These are phyloP conservation scores for Purpureocillium lavendulum DNA, from an alignment of 2,329 filamentous ascomycete species.

Conservation along the genomic window DNA sequence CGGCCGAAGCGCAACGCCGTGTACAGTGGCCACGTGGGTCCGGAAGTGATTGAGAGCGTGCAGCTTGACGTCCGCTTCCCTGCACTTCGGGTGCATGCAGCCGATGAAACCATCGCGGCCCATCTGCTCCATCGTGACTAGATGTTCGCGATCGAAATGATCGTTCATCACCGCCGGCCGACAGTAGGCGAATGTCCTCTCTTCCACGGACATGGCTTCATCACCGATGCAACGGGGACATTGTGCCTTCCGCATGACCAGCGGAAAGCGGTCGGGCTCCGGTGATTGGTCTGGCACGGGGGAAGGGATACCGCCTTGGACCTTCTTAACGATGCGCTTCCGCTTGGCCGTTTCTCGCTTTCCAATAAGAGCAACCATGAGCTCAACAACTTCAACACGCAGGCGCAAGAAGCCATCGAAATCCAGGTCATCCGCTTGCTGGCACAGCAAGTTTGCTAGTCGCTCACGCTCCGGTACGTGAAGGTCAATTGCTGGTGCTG, in stretches of 20 bases:
- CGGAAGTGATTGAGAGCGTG: no score
- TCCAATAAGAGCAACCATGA: background rate
- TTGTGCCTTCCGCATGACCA: no score
- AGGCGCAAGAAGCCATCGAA: background rate
- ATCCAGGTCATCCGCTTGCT: background rate
- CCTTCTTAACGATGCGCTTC: no score
- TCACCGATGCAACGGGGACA: slow-evolving; percentile 7
- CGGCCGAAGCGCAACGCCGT: no score
- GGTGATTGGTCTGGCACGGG: no score
- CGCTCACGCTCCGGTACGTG: no score
- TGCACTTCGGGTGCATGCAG: background rate
- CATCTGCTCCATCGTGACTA: background rate
- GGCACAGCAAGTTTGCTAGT: background rate
- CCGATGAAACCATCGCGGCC: background rate
- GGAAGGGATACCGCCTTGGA: no score
- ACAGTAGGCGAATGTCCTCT: slow-evolving; percentile 9
- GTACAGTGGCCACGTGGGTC: no score
- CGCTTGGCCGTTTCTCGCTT: no score
- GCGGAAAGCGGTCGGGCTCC: no score
- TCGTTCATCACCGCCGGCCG: slow-evolving; percentile 11
- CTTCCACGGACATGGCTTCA: slow-evolving; percentile 1
- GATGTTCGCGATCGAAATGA: slow-evolving; percentile 10
- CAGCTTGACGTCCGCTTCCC: no score
- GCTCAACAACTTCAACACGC: background rate
- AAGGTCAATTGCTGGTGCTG: no score